Base-by-base conservation (phyloP, 192 early-diverging fungal species). In the Coemansia sp. region DNA sequence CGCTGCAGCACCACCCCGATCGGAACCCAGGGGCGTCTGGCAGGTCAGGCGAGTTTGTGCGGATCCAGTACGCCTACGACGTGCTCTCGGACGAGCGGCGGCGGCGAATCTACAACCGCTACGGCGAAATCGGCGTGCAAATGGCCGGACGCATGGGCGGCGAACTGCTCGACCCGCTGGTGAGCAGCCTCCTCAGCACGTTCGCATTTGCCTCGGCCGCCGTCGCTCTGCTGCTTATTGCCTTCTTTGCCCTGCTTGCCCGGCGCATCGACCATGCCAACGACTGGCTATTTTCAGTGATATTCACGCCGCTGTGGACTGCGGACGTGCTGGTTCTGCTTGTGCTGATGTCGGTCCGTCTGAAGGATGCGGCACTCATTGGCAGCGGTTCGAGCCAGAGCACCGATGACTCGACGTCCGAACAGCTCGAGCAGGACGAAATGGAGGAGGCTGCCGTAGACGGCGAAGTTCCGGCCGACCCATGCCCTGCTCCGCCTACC, bases 1-100 rank as follows among this genome's bases (percentile, higher is more conserved):
- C 92, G 2, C 80, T 99, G 14, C 71, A 83, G 56, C 84, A 92
- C 71, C 94, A 99, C 60, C 94, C 92, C 39, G 94, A 97, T 76
- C 90, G 95, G 70, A 89, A 90, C 52, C 82, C 81, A 22, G 79
- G 80, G 11, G 80, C 87, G 43, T 51, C 79, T 8, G 82, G 81
- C 28, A 84, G 71, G 20, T 76, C 90, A 46, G 56, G 75, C 5
- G 49, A 85, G 79, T 98, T 96, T 70, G 88, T 92, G 68, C 77
- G 82, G 17, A 88, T 98, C 41, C 83, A 82, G 29, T 84, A 88
- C 58, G 92, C 95, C 21, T 94, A 95, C 63, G 89, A 93, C 23
- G 58, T 84, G 8, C 75, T 86, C 27, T 67, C 81, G 14, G 89
- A 91, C 62, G 78, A 81, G 29, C 87, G 94, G 58, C 91, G 89